Conservation (phyloP, 2,329 filamentous ascomycete genomes). For the Trichoderma polysporum region DNA sequence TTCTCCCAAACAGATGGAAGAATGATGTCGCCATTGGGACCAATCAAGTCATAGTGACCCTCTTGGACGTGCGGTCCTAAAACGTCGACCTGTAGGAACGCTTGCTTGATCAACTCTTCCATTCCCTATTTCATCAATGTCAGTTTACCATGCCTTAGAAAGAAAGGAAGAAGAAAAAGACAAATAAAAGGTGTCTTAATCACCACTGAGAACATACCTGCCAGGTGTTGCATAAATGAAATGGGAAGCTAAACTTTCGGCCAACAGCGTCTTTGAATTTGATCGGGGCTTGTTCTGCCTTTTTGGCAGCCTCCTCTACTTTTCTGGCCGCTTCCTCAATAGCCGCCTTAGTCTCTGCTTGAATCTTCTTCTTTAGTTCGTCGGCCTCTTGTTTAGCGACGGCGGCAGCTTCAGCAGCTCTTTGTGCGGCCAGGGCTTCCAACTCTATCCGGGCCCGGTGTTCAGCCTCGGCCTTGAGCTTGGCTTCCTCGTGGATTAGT, state of each 20-base stretch:
- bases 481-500: constrained; percentile 41
- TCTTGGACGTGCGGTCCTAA: constrained; percentile 74
- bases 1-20: constrained; percentile 77
- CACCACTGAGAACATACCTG: constrained; percentile 53
- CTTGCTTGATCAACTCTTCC: constrained; percentile 83
- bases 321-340: constrained; percentile 48
- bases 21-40: constrained; percentile 79
- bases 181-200: background rate
- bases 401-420: constrained; percentile 42
- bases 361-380: constrained; percentile 59
- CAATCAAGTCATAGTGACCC: constrained; percentile 77
- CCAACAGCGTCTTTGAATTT: constrained; percentile 90
- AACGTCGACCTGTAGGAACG: constrained; percentile 74
- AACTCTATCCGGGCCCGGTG: constrained; percentile 41
- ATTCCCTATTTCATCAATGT: constrained; percentile 59
- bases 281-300: constrained; percentile 69
- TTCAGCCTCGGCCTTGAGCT: constrained; percentile 41
- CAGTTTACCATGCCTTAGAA: background rate
- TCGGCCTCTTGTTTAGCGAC: constrained; percentile 56
- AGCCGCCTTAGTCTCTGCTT: constrained; percentile 55
- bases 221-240: constrained; percentile 81
- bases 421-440: constrained; percentile 44
- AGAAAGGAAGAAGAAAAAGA: background rate
- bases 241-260: constrained; percentile 90
- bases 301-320: constrained; percentile 50